Conservation (phyloP, 192 early-diverging fungal genomes). For the Coemansia sp. region DNA sequence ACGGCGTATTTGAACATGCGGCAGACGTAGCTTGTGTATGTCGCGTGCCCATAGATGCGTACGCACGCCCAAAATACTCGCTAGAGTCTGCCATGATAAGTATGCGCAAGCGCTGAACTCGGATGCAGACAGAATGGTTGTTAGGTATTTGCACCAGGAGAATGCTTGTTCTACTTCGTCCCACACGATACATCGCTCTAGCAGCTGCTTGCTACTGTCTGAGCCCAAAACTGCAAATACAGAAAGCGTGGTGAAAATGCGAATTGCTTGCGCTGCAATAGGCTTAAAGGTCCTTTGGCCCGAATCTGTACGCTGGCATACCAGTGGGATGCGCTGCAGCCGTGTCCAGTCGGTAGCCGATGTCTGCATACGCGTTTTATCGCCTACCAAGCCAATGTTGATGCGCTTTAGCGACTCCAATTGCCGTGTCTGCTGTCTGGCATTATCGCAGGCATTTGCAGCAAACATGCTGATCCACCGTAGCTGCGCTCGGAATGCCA, state of each 20-base stretch:
- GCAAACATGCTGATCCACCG: conserved; percentile 28
- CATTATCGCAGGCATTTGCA: conserved; percentile 21
- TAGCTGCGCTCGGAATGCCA: conserved; percentile 18
- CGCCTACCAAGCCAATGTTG: conserved; percentile 25
- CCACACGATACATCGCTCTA: conserved; percentile 17
- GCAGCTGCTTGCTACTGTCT: not conserved
- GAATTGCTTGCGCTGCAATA: conserved; percentile 7
- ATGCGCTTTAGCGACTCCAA: conserved; percentile 13
- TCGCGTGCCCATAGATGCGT: conserved; percentile 11
- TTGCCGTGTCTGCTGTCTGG: conserved; percentile 7
- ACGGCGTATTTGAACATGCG: conserved; percentile 27
- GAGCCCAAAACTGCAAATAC: conserved; percentile 3
- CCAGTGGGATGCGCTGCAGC: conserved; percentile 23
- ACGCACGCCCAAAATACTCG: conserved; percentile 28
- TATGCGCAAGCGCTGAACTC: conserved; percentile 4
- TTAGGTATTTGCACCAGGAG: not conserved
- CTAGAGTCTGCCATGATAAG: conserved; percentile 19
- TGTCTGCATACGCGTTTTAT: conserved; percentile 13
- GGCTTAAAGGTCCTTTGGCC: conserved; percentile 10
- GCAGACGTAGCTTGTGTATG: conserved; percentile 13
- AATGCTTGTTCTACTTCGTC: conserved; percentile 1
- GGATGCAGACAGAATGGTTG: not conserved
- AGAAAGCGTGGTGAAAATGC: conserved; percentile 14
- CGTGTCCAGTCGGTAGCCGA: conserved; percentile 46
- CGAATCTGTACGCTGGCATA: not conserved